Base-by-base conservation (phyloP, 2,329 filamentous ascomycete genomes). In the Diaporthe helianthi region DNA sequence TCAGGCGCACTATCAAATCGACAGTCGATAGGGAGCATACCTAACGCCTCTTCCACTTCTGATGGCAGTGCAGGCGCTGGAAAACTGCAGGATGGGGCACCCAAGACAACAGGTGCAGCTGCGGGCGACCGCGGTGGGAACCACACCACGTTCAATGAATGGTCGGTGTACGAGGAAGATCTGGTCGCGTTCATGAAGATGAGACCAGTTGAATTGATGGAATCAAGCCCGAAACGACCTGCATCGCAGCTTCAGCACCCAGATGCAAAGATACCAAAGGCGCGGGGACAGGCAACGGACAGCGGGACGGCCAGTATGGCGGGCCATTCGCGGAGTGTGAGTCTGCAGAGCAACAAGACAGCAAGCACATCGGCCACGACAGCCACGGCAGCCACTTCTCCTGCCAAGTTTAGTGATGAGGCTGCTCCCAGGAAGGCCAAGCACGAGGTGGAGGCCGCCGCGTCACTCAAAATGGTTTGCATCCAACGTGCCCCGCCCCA, bases 401-500 rank as follows among this genome's bases (percentile, higher is more conserved):
- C 64, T 1, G 65, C 17, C 4, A 64, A 38, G 5, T 15, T 15
- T 13, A 54, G 38, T 5, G 33, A 61, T n/a, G 29, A 51, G 41
- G 6, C 44, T 44, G 6, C 44, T 44, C 17, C 65, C 8, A 41
- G n/a, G 2, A 60, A 46, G 36, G 24, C 33, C 36, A 65, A 22
- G 44, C 51, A 65, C n/a, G 69, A 69, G 29, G 26, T 70, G 22
- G 70, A 69, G 52, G 70, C 70, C 22, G 63, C 67, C 10, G 71
- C 67, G n/a, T 72, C 71, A 24, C 41, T 72, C n/a, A 72, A 72
- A 22, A 49, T 72, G 38, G 61, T 72, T 17, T 71, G 71, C 44
- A 63, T 72, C n/a, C 71, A 65, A 46, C 66, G 69, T 7, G 44
- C 51, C 24, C n/a, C 6, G 19, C 36, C 19, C 4, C 58, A 55